A percentile compares a stretch with the other conserved stretches of the same genome.
These are phyloP conservation scores for Apiospora aurea DNA, from an alignment of 2,329 filamentous ascomycete genomes.

Conservation along the genomic window DNA sequence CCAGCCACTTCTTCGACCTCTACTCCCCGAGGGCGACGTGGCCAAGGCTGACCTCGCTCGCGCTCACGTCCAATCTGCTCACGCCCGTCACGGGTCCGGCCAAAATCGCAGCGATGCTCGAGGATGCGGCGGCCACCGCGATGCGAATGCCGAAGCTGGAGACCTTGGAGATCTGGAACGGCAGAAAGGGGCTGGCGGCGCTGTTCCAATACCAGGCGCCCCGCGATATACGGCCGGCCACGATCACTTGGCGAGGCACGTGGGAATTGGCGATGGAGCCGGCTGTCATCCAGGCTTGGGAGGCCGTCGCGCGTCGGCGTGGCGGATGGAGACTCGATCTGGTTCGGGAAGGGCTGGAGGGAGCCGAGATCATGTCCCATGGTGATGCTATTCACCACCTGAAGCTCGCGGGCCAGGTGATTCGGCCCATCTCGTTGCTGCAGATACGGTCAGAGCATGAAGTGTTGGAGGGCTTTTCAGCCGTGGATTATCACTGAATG, in stretches of 20 bases:
- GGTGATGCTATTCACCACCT: constrained; percentile 42
- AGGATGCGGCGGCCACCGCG: constrained; percentile 36
- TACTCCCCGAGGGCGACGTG: constrained; percentile 36
- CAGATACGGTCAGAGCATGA: constrained; percentile 43
- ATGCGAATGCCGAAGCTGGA: constrained; percentile 42
- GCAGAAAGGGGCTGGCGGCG: constrained; percentile 39
- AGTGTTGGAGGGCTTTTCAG: constrained; percentile 31
- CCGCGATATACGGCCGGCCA: constrained; percentile 29
- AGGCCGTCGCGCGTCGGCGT: constrained; percentile 36
- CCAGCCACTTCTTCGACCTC: constrained; percentile 40
- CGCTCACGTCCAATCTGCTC: constrained; percentile 42
- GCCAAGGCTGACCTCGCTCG: constrained; percentile 42
- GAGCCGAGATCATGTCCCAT: constrained; percentile 39
- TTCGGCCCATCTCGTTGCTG: constrained; percentile 44
- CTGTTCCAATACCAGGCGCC: constrained; percentile 41
- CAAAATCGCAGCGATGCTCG: constrained; percentile 36
- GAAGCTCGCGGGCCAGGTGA: constrained; percentile 38
- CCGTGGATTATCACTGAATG: not conserved
- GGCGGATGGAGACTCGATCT: constrained; percentile 31
- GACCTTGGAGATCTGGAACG: constrained; percentile 47
- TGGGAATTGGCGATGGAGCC: constrained; percentile 39
- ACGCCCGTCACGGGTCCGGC: constrained; percentile 31
- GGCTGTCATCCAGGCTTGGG: constrained; percentile 38
- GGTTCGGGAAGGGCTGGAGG: constrained; percentile 38
- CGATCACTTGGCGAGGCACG: constrained; percentile 40